Evolutionary conservation across 805 yeast genomes (phyloP).

Genomic region (Saccharomyces paradoxus): DNA sequence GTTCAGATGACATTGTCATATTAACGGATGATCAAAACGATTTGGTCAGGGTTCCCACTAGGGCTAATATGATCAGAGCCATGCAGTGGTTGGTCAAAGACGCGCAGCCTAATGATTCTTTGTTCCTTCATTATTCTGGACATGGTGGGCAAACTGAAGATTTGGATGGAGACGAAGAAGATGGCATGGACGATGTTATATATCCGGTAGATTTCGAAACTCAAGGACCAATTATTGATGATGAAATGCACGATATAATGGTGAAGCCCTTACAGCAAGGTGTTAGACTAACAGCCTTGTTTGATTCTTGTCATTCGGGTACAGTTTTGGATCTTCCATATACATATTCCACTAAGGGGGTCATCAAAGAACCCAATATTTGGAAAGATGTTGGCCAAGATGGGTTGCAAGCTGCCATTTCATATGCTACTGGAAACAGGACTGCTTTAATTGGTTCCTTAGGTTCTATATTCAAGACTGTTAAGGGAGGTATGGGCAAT

Average conservation of each 20-base stretch:
- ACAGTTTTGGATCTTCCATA: conserved; percentile 75
- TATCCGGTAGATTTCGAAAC: conserved; percentile 66
- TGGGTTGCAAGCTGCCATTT: conserved; percentile 48
- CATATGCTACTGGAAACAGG: conserved; percentile 53
- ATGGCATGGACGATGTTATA: conserved; percentile 63
- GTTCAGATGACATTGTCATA: conserved; percentile 48
- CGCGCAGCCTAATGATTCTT: conserved; percentile 68
- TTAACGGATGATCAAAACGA: conserved; percentile 49
- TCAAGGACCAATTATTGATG: conserved; percentile 66
- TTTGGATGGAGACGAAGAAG: conserved; percentile 65
- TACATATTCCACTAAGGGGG: conserved; percentile 74
- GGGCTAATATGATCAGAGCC: conserved; percentile 63
- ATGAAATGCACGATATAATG: conserved; percentile 61
- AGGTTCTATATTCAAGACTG: conserved; percentile 37
- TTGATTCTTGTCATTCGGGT: conserved; percentile 84
- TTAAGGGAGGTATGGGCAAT: conserved; percentile 34
- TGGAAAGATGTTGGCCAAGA: conserved; percentile 69
- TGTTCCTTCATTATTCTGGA: conserved; percentile 79
- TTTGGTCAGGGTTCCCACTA: conserved; percentile 48
- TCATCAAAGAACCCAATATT: conserved; percentile 70
- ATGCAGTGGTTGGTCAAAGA: conserved; percentile 74
- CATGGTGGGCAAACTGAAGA: conserved; percentile 77
- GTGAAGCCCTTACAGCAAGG: conserved; percentile 66
- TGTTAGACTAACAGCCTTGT: conserved; percentile 67
- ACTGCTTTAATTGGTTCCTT: conserved; percentile 36